Evolutionary conservation across 1,284 basidiomycete genomes (phyloP).

Genomic region (Moesziomyces antarcticus): DNA sequence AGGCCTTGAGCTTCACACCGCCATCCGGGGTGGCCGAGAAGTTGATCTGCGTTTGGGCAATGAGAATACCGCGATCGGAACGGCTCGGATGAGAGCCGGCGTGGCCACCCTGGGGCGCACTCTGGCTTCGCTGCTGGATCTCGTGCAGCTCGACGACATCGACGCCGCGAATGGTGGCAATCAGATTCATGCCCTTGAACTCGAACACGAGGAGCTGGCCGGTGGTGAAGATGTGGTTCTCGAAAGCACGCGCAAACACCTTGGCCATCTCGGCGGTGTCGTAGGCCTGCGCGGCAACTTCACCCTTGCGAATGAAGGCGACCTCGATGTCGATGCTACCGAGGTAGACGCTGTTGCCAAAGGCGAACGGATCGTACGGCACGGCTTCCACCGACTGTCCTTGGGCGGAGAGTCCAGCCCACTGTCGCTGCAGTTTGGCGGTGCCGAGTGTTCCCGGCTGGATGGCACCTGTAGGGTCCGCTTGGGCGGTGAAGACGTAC

Average conservation of each 20-base stretch:
- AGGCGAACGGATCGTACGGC: constrained; percentile 57
- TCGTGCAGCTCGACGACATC: constrained; percentile 73
- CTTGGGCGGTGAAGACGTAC: constrained; percentile 60
- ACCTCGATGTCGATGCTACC: constrained; percentile 63
- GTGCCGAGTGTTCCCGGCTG: constrained; percentile 59
- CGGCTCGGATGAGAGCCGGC: constrained; percentile 66
- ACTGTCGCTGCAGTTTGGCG: constrained; percentile 60
- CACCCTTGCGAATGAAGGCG: constrained; percentile 53
- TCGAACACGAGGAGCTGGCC: constrained; percentile 87
- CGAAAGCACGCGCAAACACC: constrained; percentile 80
- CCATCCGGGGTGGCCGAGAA: constrained; percentile 86
- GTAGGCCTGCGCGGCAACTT: constrained; percentile 49
- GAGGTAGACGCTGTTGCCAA: constrained; percentile 60
- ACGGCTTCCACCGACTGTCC: constrained; percentile 61
- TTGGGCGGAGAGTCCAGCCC: constrained; percentile 61
- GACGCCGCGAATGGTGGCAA: constrained; percentile 77
- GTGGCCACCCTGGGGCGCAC: constrained; percentile 6
- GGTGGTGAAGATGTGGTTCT: constrained; percentile 72
- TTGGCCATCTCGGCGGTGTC: constrained; percentile 85
- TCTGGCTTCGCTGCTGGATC: constrained; percentile 36
- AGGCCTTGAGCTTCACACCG: constrained; percentile 89
- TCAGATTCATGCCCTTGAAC: constrained; percentile 87
- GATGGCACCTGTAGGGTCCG: constrained; percentile 55
- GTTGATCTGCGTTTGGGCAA: constrained; percentile 89
- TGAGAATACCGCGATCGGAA: constrained; percentile 76